These are phyloP conservation scores for Datura wrightii DNA, from an alignment of 257 asterid genomes.

Conservation along the genomic window DNA sequence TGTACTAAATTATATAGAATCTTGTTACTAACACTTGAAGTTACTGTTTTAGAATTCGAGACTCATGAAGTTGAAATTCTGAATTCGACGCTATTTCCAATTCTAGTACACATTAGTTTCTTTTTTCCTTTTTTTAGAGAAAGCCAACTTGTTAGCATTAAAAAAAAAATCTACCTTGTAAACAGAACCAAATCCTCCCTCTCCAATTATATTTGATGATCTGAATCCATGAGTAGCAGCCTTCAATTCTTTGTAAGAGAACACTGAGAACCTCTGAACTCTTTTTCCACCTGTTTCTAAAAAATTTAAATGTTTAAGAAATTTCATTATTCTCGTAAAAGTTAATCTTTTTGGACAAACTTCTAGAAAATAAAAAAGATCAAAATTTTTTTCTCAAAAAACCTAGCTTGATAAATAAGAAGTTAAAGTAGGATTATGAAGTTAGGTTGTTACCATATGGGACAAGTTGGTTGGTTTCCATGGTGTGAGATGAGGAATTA, in stretches of 20 bases:
- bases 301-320: not conserved
- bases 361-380: too few relatives aligned
- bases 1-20: too few relatives aligned
- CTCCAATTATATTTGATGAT: slow-evolving; percentile 63
- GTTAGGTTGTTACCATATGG: slow-evolving; percentile 3
- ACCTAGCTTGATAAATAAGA: too few relatives aligned
- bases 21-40: too few relatives aligned
- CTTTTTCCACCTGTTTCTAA: slow-evolving; percentile 41
- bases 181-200: slow-evolving; percentile 74
- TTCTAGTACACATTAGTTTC: too few relatives aligned
- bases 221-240: slow-evolving; percentile 68
- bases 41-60: too few relatives aligned
- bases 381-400: too few relatives aligned
- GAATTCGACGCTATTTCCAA: too few relatives aligned
- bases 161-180: slow-evolving; percentile 53
- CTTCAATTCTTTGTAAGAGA: slow-evolving; percentile 58
- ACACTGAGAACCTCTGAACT: slow-evolving; percentile 47
- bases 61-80: not conserved
- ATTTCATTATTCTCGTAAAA: too few relatives aligned
- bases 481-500: not conserved
- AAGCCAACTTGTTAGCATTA: not conserved
- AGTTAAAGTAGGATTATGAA: not conserved
- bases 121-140: not conserved
- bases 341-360: too few relatives aligned
- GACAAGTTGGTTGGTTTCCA: not conserved